A percentile compares a stretch with the other conserved stretches of the same genome.
Conservation (phyloP, 441 rosid species). For the Erysimum cheiri region DNA sequence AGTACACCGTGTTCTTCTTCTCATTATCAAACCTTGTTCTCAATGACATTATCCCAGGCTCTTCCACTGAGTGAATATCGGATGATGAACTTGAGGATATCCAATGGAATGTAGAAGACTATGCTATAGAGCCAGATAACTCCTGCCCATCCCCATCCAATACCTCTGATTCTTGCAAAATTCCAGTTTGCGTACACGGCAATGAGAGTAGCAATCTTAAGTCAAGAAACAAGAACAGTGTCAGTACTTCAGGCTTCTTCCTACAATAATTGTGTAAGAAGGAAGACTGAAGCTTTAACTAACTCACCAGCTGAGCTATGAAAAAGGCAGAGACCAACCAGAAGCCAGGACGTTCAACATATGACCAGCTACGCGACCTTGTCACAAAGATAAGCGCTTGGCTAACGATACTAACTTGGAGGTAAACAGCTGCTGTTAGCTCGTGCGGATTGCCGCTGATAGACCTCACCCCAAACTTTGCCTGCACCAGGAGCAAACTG, state of each 20-base stretch:
- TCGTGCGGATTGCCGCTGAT: slow-evolving; percentile 50
- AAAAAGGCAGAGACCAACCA: slow-evolving; percentile 60
- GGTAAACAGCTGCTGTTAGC: slow-evolving; percentile 71
- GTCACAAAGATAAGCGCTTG: slow-evolving; percentile 84
- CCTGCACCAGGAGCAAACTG: slow-evolving; percentile 45
- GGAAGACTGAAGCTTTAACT: slow-evolving; percentile 34
- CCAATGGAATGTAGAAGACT: slow-evolving; percentile 55
- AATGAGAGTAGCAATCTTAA: slow-evolving; percentile 61
- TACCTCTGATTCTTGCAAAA: slow-evolving; percentile 63
- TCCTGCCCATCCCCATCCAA: slow-evolving; percentile 83
- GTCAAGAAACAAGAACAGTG: slow-evolving; percentile 22
- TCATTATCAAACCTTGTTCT: slow-evolving; percentile 40
- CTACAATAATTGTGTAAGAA: neutral
- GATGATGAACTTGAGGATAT: slow-evolving; percentile 48
- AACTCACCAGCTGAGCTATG: slow-evolving; percentile 65
- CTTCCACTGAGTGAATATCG: slow-evolving; percentile 45
- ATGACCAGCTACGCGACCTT: slow-evolving; percentile 79
- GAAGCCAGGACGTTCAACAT: slow-evolving; percentile 70
- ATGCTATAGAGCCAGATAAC: slow-evolving; percentile 72
- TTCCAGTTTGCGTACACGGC: slow-evolving; percentile 68
- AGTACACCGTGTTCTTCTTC: slow-evolving; percentile 6
- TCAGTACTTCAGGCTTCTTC: slow-evolving; percentile 29
- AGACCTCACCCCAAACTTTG: slow-evolving; percentile 60
- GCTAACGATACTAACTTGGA: slow-evolving; percentile 77
- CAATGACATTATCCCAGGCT: slow-evolving; percentile 46